Evolutionary conservation across 352 stramenopile species (phyloP), one percentile per base, ranked within the genome.

Genomic region (Phytopythium montanum): DNA sequence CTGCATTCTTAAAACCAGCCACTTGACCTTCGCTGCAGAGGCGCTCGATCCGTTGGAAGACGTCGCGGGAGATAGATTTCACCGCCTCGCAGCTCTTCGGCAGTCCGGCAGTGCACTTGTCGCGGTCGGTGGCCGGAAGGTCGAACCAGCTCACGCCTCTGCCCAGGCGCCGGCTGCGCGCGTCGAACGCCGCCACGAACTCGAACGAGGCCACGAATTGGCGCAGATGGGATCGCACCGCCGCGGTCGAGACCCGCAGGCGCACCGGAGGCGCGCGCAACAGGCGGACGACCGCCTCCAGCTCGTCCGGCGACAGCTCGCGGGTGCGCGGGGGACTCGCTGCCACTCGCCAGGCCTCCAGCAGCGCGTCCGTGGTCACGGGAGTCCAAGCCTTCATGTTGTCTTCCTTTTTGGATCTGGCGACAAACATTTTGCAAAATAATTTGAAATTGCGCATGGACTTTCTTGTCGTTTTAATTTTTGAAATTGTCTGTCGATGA

Each of bases 111-210:
- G 50, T 38, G 23, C 75, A 59, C 34, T 72, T 64, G 33, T 68
- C 60, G 39, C 71, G 68, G 34, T 76, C 62, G 9, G 60, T 52
- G 0, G 54, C 23, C 16, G 71, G 64, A 33, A 79, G 41, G 2
- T 75, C 60, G 49, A 76, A 79, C 71, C 71, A 79, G 41, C 53
- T 44, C 7, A 38, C 60, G 14, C 57, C 62, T 8, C 42, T 21
- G 7, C 18, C 28, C 2, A 41, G n/a, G 50, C 36, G 38, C 44
- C 56, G 50, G 49, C 56, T 76, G 21, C 59, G 61, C 25, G 50
- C 60, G 51, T 76, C 69, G 7, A 63, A 70, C 26, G 63, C 60
- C 5, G 73, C 46, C n/a, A 79, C 72, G 39, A 79, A 58, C 3
- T 52, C 62, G 55, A 69, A 76, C 29, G 68, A 65, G 31, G 54